Base-by-base conservation (phyloP, 371 early-diverging fungal species). In the Funneliformis caledonium region DNA sequence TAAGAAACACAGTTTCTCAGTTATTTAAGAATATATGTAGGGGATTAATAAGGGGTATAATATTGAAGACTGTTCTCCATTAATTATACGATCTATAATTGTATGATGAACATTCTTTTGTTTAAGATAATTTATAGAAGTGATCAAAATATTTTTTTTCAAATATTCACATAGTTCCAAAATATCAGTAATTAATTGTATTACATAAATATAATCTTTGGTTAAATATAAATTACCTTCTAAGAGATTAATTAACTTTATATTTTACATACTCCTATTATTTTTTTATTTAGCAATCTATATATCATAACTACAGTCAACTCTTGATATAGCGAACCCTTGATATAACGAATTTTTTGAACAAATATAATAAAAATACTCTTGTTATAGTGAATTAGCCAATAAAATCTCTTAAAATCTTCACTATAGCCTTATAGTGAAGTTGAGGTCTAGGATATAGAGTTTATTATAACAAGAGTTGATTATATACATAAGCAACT, bases 31-130 rank as follows among this genome's bases (percentile, higher is more conserved):
- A 74, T 56, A 74, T 48, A 74, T 56, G 9, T 48, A 73, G 33
- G 26, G 73, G 73, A 26, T 56, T 50, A 74, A 74, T 74, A 9
- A 74, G 6, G 19, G 7, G 74, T 48, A 74, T 6, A 74, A 74
- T 56, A 74, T 74, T 14, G 10, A 74, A 47, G 26, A 26, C 26
- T 26, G 26, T 26, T 26, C 0, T 26, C 0, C 0, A 26, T 26
- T 26, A 26, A 26, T 73, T 2, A 73, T 73, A 33, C 4, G 26
- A 73, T 56, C 1, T n/a, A 6, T 31, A 37, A 74, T 74, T 9
- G 74, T 26, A 56, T 22, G 1, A 5, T 8, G 2, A 22, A 9
- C 8, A 45, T 45, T 45, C 8, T 45, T 45, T 8, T 45, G 1
- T 45, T 8, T 1, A 45, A 1, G 1, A 45, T 45, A 45, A 45